Evolutionary conservation across 805 yeast species (phyloP), one percentile per base, ranked within the genome.

Genomic region (Starmerella stigmatis): DNA sequence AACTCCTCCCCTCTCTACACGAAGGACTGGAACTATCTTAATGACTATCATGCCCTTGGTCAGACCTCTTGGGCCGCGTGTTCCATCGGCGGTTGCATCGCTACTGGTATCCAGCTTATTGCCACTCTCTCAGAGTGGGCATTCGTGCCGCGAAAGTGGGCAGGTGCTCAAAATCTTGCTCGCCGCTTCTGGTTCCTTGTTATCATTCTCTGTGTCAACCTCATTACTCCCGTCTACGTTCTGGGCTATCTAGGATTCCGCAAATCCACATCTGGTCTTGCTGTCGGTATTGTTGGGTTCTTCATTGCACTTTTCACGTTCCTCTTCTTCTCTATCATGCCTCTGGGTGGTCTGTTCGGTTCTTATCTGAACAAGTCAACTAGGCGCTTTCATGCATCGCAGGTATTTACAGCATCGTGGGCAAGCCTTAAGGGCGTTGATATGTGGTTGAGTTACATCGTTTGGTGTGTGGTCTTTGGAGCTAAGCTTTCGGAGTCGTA

Each of bases 91-190:
- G 98, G 98, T 73, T 66, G 82, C 41, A 72, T 89, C 57, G 97
- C 96, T 43, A 67, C 79, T 49, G 62, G 75, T 41, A 76, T 92
- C 59, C 95, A 92, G 68, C 73, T 92, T 49, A 56, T 75, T 47
- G 98, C 98, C 41, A 88, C 97, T 23, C 48, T 86, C 29, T 76
- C 83, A 60, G 98, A 92, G 68, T 89, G 95, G 95, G 71, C 79
- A 63, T 92, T 86, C 60, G 97, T 92, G 50, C 98, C 98, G 56
- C 81, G 97, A 68, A 77, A 81, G 57, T 92, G 97, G 97, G 94
- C 97, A 28, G 98, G 99, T 67, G 96, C 97, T 64, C 97, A 89
- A 70, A 96, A 84, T 64, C 75, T 92, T 62, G 70, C 86, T 30
- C 85, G 95, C 68, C 81, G 98, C 64, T 72, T 92, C 58, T 62